phyloP scores from a whole-genome alignment of 2,329 filamentous ascomycete species.

The Ophiostoma sp. region DNA sequence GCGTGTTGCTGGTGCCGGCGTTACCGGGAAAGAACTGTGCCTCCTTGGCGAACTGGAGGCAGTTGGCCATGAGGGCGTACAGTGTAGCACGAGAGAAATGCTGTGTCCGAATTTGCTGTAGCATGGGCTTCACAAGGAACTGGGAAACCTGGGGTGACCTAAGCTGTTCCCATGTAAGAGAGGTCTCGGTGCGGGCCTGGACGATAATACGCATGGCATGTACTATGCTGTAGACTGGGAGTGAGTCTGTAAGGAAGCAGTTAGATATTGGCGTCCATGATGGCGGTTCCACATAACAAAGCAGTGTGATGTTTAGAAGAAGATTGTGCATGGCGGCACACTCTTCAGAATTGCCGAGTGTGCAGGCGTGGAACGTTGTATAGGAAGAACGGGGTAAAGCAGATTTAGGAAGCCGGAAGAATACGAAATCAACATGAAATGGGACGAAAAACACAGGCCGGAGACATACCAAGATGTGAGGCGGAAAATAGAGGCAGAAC shows the following conservation, averaged over 20 bases:
- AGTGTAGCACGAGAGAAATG: constrained; percentile 83
- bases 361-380: not conserved
- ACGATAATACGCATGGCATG: constrained; percentile 85
- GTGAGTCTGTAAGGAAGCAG: constrained; percentile 54
- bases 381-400: not conserved
- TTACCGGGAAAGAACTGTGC: constrained; percentile 75
- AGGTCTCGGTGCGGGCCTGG: constrained; percentile 80
- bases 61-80: constrained; percentile 89
- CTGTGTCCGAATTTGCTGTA: constrained; percentile 74
- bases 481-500: constrained; percentile 74
- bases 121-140: constrained; percentile 92
- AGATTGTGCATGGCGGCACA: not conserved
- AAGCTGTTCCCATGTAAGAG: constrained; percentile 88
- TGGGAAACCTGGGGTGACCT: constrained; percentile 94
- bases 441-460: not conserved
- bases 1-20: constrained; percentile 73
- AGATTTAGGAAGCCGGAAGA: not conserved
- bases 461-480: constrained; percentile 61
- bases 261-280: not conserved
- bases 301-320: not conserved
- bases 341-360: constrained; percentile 1
- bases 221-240: constrained; percentile 85
- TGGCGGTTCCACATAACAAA: not conserved
- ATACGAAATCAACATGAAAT: not conserved
- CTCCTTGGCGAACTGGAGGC: constrained; percentile 87